Evolutionary conservation across 2,329 filamentous ascomycete genomes (phyloP), one percentile per base, ranked within the genome.

Genomic region (Hypoxylon sp.): DNA sequence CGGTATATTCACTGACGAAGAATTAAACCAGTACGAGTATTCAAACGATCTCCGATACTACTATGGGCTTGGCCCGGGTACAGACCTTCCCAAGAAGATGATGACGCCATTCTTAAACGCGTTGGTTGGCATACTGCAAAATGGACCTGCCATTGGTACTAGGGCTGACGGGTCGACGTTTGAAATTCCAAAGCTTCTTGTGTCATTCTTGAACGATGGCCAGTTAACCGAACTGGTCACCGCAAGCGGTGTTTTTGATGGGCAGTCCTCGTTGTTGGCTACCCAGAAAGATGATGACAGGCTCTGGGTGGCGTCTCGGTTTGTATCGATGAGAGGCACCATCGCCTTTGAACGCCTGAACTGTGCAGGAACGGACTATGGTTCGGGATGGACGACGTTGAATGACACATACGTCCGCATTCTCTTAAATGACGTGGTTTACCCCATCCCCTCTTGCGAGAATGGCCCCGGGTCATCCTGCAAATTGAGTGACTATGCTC

Each of bases 21-120:
- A 92, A 76, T 82, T 91, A 61, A 81, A 85, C 31, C 79, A 86
- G 71, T 92, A 92, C 71, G 89, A 92, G 73, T 92, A 92, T 76
- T 83, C 85, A 1, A 89, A 92, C 70, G 90, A 92, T 73, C 79
- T 92, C 42, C 85, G 89, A 31, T 92, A 92, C 78, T 91, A 88
- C 79, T 91, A 92, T 73, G 88, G 88, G 10, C 82, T 85, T 1
- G 89, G 90, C 0, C 86, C 88, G 0, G 89, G 87, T 1, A 83
- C 84, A 1, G 79, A 83, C 35, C 80, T 89, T 20, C 82, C 87
- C 6, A 81, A 83, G 37, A 86, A 84, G 63, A 85, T 89, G 81
- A 88, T 91, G 88, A 82, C 88, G 10, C 89, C 89, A 0, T 87
- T 88, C 64, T 80, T 92, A 1, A 82, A 86, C 20, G 80, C 83